A percentile compares a stretch with the other conserved stretches of the same genome.
Evolutionary conservation across 2,329 filamentous ascomycete species (phyloP).

Genomic region (Monosporascus sp.): DNA sequence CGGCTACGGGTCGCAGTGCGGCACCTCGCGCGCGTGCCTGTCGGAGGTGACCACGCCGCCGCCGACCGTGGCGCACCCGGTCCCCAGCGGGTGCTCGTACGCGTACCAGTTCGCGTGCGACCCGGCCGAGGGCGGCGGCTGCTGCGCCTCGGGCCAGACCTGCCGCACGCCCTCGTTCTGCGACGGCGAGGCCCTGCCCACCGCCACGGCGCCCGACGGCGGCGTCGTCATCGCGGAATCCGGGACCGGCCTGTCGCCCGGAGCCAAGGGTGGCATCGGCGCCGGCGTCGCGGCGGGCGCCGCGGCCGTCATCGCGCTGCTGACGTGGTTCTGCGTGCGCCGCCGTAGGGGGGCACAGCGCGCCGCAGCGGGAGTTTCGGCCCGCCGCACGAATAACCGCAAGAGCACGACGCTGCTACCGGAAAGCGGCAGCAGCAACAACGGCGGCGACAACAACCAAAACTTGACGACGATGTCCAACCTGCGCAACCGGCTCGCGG

Average conservation of each 20-base stretch:
- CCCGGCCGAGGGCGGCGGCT: constrained; percentile 38
- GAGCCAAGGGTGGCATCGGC: constrained; percentile 53
- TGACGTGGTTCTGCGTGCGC: constrained; percentile 44
- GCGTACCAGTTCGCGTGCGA: constrained; percentile 39
- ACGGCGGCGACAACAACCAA: too few relatives aligned
- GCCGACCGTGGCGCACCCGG: constrained; percentile 25
- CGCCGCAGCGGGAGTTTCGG: too few relatives aligned
- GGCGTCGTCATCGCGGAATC: constrained; percentile 24
- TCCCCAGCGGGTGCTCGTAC: constrained; percentile 37
- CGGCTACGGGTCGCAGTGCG: constrained; percentile 38
- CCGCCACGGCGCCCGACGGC: constrained; percentile 28
- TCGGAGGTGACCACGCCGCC: constrained; percentile 15
- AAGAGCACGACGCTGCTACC: too few relatives aligned
- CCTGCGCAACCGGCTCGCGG: neutral
- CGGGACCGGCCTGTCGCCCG: constrained; percentile 34
- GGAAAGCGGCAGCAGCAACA: too few relatives aligned
- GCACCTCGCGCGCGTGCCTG: constrained; percentile 29
- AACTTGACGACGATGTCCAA: too few relatives aligned
- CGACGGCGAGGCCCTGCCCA: constrained; percentile 32
- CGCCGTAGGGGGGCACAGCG: constrained; percentile 16
- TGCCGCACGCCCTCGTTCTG: constrained; percentile 11
- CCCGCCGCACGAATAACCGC: too few relatives aligned
- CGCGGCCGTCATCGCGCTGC: constrained; percentile 34
- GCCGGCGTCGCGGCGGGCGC: constrained; percentile 44
- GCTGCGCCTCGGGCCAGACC: constrained; percentile 39